Conservation (phyloP, 495 filamentous ascomycete species). For the Neurospora sp. region DNA sequence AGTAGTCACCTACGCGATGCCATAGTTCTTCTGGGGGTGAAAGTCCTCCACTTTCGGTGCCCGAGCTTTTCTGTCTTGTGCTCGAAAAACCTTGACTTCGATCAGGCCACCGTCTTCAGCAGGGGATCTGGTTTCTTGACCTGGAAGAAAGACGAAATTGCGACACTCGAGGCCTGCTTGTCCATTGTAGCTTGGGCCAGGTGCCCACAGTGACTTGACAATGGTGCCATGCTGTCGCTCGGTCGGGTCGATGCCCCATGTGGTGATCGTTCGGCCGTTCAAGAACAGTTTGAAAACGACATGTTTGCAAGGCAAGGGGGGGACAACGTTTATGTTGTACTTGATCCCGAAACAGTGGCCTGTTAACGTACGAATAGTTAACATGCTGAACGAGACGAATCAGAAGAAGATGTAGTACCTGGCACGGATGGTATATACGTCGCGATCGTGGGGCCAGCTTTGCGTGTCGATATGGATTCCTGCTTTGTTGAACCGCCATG, state of each 20-base stretch:
- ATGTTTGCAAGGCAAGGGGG: slow-evolving; percentile 22
- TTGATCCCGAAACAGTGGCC: slow-evolving; percentile 37
- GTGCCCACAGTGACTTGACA: slow-evolving; percentile 34
- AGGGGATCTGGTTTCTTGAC: slow-evolving; percentile 21
- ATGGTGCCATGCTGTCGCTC: slow-evolving; percentile 23
- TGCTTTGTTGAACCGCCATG: slow-evolving; percentile 10
- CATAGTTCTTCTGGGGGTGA: slow-evolving; percentile 30
- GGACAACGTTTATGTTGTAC: slow-evolving; percentile 24
- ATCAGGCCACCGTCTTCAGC: slow-evolving; percentile 43
- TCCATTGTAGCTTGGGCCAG: slow-evolving; percentile 14
- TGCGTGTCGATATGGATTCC: slow-evolving; percentile 10
- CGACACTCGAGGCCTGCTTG: slow-evolving; percentile 28
- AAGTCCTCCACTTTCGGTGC: slow-evolving; percentile 27
- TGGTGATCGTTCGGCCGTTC: slow-evolving; percentile 34
- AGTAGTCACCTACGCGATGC: slow-evolving; percentile 33
- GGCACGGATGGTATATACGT: slow-evolving; percentile 42
- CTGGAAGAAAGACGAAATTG: slow-evolving; percentile 33
- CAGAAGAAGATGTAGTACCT: slow-evolving; percentile 20
- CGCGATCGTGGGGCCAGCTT: slow-evolving; percentile 29
- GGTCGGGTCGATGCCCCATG: slow-evolving; percentile 36
- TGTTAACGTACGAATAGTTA: slow-evolving; percentile 12
- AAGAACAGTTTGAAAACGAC: slow-evolving; percentile 43
- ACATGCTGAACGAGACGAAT: background rate
- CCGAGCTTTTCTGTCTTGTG: slow-evolving; percentile 24
- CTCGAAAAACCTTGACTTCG: slow-evolving; percentile 40